Evolutionary conservation across 805 yeast species (phyloP).

Genomic region (Clavispora phyllophila): DNA sequence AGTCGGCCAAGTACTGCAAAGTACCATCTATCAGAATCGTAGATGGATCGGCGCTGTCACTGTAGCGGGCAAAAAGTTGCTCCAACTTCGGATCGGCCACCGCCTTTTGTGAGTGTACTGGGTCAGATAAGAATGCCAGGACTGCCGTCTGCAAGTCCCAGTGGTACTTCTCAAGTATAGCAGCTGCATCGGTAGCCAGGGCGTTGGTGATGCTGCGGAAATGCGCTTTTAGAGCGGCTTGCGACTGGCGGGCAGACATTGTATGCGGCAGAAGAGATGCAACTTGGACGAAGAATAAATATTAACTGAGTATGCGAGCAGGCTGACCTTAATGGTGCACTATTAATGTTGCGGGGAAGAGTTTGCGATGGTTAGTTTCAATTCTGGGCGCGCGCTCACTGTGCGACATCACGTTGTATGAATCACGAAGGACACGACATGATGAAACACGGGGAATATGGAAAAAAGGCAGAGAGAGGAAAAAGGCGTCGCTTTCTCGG

Average conservation of each 20-base stretch:
- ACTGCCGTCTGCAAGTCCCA: constrained; percentile 30
- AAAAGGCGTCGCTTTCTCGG: too few relatives aligned
- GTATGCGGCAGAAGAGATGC: neutral
- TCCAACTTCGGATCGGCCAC: constrained; percentile 1
- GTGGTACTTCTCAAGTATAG: constrained; percentile 26
- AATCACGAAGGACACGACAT: too few relatives aligned
- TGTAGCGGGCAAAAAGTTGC: constrained; percentile 13
- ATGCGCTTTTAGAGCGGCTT: constrained; percentile 20
- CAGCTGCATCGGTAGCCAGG: constrained; percentile 27
- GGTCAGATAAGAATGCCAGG: constrained; percentile 20
- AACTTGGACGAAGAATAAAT: neutral
- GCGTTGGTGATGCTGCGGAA: constrained; percentile 41
- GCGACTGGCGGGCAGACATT: neutral
- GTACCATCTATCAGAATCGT: constrained; percentile 78
- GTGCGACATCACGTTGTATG: too few relatives aligned
- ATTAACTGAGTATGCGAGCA: too few relatives aligned
- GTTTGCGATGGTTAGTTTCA: neutral
- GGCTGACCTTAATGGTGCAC: too few relatives aligned
- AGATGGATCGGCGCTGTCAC: constrained; percentile 24
- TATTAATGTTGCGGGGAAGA: neutral
- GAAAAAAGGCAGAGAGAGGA: too few relatives aligned
- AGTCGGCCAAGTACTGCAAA: constrained; percentile 56
- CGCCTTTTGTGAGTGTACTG: neutral
- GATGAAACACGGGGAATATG: too few relatives aligned
- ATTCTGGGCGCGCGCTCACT: neutral